A percentile compares a stretch with the other conserved stretches of the same genome.
Conservation (phyloP, 1,284 basidiomycete genomes). For the Rhodotorula sp. region DNA sequence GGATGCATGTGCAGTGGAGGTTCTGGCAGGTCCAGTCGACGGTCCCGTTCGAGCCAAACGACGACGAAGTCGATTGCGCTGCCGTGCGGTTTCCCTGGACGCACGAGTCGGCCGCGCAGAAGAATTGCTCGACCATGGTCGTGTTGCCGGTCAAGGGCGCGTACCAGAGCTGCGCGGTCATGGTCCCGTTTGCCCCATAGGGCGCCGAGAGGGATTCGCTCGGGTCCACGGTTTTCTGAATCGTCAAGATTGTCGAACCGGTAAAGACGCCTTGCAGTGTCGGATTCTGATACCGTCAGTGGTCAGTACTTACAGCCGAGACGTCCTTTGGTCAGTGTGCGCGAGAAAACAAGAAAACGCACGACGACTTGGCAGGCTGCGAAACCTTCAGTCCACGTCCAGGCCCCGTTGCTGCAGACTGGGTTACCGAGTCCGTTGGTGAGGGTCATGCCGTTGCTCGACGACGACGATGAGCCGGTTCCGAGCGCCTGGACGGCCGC, state of each 20-base stretch:
- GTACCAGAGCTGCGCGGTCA: slow-evolving; percentile 76
- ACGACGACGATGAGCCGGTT: neutral
- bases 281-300: slow-evolving; percentile 60
- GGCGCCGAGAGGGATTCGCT: slow-evolving; percentile 62
- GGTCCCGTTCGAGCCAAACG: neutral
- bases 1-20: slow-evolving; percentile 69
- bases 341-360: slow-evolving; percentile 43
- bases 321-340: slow-evolving; percentile 30
- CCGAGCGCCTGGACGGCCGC: slow-evolving; percentile 11
- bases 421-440: slow-evolving; percentile 21
- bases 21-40: slow-evolving; percentile 64
- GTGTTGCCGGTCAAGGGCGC: slow-evolving; percentile 27
- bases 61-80: neutral
- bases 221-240: slow-evolving; percentile 70
- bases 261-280: slow-evolving; percentile 74
- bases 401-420: slow-evolving; percentile 34
- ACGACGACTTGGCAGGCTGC: slow-evolving; percentile 69
- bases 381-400: slow-evolving; percentile 42
- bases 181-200: slow-evolving; percentile 60
- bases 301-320: too few species aligned
- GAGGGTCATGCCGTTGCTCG: neutral
- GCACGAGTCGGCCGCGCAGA: slow-evolving; percentile 69
- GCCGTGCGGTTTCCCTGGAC: slow-evolving; percentile 18
- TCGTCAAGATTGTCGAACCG: slow-evolving; percentile 64
- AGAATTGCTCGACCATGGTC: slow-evolving; percentile 58